Percentiles rank a stretch among this genome's conserved stretches.
Evolutionary conservation across 2,329 filamentous ascomycete species (phyloP).

Genomic region (Aspergillus versicolor): DNA sequence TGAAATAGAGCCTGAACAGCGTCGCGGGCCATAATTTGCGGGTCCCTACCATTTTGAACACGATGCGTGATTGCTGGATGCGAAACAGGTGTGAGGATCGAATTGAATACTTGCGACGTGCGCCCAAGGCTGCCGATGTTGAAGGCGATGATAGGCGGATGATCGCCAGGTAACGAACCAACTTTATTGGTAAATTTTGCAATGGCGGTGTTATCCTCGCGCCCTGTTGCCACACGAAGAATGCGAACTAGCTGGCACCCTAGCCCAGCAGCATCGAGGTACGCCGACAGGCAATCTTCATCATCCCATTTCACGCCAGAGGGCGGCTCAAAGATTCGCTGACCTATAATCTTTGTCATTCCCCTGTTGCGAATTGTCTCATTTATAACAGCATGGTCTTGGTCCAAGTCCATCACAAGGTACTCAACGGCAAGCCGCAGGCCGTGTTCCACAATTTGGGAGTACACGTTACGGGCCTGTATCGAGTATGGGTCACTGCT

Average conservation of each 20-base stretch:
- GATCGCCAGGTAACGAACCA: conserved; percentile 28
- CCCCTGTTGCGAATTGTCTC: conserved; percentile 35
- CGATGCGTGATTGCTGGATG: conserved; percentile 36
- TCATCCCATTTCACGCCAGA: conserved; percentile 35
- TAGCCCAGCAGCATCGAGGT: conserved; percentile 36
- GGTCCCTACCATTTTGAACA: conserved; percentile 26
- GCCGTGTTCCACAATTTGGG: conserved; percentile 39
- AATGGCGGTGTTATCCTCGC: conserved; percentile 39
- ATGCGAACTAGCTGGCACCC: conserved; percentile 43
- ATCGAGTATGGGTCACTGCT: conserved; percentile 9
- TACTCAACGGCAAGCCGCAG: conserved; percentile 44
- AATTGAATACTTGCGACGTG: conserved; percentile 46
- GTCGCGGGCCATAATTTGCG: conserved; percentile 38
- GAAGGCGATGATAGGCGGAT: conserved; percentile 40
- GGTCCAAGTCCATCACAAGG: conserved; percentile 36
- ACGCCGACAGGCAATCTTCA: conserved; percentile 31
- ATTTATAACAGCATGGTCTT: conserved; percentile 27
- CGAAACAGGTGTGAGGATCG: conserved; percentile 41
- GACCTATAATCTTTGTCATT: conserved; percentile 43
- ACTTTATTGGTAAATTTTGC: conserved; percentile 39
- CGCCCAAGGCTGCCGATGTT: conserved; percentile 42
- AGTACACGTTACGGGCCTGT: conserved; percentile 25
- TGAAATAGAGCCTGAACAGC: conserved; percentile 41
- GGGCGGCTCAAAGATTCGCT: conserved; percentile 32
- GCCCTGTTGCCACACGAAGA: conserved; percentile 32